Conservation (phyloP, 78 protist genomes). For the Dictyostelium intermedium region DNA sequence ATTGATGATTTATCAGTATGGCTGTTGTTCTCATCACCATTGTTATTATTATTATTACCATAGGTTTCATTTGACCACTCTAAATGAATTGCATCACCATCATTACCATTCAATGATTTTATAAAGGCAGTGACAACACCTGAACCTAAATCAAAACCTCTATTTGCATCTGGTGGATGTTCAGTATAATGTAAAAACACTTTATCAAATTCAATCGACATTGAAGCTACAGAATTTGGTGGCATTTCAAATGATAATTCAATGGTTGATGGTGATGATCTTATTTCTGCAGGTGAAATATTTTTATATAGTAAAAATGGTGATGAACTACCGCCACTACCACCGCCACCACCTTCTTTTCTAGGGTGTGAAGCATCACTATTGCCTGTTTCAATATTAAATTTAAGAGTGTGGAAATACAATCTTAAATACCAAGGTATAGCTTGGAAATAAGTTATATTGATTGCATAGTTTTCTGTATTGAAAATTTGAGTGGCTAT, state of each 20-base stretch:
- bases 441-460: slow-evolving; percentile 69
- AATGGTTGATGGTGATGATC: slow-evolving; percentile 74
- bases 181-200: slow-evolving; percentile 83
- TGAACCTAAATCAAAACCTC: slow-evolving; percentile 89
- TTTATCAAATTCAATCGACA: slow-evolving; percentile 79
- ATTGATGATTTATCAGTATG: not conserved
- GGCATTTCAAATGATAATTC: slow-evolving; percentile 73
- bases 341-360: not conserved
- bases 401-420: slow-evolving; percentile 77
- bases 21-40: not conserved
- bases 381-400: not conserved
- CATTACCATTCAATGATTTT: not conserved
- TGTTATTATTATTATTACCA: not conserved
- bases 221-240: slow-evolving; percentile 50
- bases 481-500: slow-evolving; percentile 70
- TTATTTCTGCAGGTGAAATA: slow-evolving; percentile 70
- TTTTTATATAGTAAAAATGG: not conserved
- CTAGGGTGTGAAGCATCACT: not conserved
- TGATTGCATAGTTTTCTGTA: slow-evolving; percentile 17
- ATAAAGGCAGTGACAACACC: slow-evolving; percentile 58
- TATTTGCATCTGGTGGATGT: slow-evolving; percentile 90
- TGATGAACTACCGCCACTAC: not conserved
- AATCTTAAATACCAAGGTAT: slow-evolving; percentile 79
- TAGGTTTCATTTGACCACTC: slow-evolving; percentile 68
- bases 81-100: not conserved